phyloP scores from a whole-genome alignment of 2,329 filamentous ascomycete species.

The Biscogniauxia sp. region DNA sequence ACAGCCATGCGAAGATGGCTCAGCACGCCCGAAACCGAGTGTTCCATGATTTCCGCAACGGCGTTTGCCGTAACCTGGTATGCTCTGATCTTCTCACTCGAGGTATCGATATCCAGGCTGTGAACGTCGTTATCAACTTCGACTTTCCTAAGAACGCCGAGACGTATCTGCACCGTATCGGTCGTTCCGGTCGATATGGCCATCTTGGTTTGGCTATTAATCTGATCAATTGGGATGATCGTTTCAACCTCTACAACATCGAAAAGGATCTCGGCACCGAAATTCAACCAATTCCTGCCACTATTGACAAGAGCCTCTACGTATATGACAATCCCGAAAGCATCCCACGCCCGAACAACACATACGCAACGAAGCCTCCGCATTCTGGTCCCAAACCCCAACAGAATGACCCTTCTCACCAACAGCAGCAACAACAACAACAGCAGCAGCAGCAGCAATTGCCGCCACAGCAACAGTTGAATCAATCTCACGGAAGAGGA shows the following conservation, averaged over 20 bases:
- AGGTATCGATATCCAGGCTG: slow-evolving; percentile 98
- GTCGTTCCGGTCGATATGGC: slow-evolving; percentile 93
- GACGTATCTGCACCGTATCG: slow-evolving; percentile 97
- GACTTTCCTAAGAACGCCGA: slow-evolving; percentile 99
- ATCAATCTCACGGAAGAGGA: slow-evolving; percentile 28
- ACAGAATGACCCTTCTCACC: slow-evolving; percentile 22
- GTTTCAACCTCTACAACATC: slow-evolving; percentile 98
- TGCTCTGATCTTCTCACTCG: slow-evolving; percentile 96
- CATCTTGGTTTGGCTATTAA: slow-evolving; percentile 98
- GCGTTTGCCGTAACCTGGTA: slow-evolving; percentile 95
- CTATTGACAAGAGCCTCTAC: slow-evolving; percentile 96
- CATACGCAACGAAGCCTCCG: slow-evolving; percentile 34
- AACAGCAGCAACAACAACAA: slow-evolving; percentile 24
- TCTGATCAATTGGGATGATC: slow-evolving; percentile 98
- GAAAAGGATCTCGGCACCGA: slow-evolving; percentile 96
- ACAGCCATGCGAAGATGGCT: slow-evolving; percentile 97
- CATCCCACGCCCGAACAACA: slow-evolving; percentile 77
- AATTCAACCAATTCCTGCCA: slow-evolving; percentile 91
- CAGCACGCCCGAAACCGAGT: slow-evolving; percentile 96
- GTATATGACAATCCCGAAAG: slow-evolving; percentile 96
- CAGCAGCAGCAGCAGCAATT: slow-evolving; percentile 22
- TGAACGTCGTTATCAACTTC: slow-evolving; percentile 99
- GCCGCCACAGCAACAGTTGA: too few relatives aligned
- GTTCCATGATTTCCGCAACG: slow-evolving; percentile 98
- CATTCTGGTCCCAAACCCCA: slow-evolving; percentile 22